phyloP scores from a whole-genome alignment of 169 alveolate genomes.

The Cyclospora cayetanensis region DNA sequence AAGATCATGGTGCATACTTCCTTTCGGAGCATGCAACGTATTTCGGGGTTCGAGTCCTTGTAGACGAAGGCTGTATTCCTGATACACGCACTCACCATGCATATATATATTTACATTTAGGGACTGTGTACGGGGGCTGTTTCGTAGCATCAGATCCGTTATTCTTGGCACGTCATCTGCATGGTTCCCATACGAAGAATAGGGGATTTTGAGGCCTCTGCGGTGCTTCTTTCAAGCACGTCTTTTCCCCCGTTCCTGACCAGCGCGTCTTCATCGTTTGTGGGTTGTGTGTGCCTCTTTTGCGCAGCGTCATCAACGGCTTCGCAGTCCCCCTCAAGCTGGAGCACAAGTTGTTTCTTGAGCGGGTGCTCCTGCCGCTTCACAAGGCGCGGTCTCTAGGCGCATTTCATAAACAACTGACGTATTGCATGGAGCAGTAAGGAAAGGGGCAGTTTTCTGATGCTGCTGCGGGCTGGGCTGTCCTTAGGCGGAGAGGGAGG shows the following conservation, averaged over 20 bases:
- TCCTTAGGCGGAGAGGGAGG: no score
- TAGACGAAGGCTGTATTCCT: not conserved
- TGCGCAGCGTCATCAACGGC: conserved; percentile 92
- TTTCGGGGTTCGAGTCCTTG: not conserved
- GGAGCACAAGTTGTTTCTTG: conserved; percentile 97
- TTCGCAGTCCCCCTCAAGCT: conserved; percentile 98
- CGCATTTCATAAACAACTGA: conserved; percentile 94
- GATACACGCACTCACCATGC: not conserved
- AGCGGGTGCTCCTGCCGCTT: conserved; percentile 95
- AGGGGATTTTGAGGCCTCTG: not conserved
- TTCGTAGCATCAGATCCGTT: no score
- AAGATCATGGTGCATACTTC: not conserved
- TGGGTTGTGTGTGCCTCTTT: not conserved
- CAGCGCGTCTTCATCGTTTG: not conserved
- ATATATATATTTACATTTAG: no score
- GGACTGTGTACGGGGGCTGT: no score
- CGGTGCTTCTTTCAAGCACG: not conserved
- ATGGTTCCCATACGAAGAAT: not conserved
- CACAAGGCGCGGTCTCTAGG: conserved; percentile 95
- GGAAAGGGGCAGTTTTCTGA: no score
- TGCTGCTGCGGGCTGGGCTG: no score
- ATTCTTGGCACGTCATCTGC: no score
- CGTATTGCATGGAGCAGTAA: conserved; percentile 94
- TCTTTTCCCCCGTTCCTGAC: not conserved
- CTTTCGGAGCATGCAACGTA: not conserved